Evolutionary conservation across 2,329 filamentous ascomycete genomes (phyloP).

Genomic region (Chrysoporthe austroafricana): DNA sequence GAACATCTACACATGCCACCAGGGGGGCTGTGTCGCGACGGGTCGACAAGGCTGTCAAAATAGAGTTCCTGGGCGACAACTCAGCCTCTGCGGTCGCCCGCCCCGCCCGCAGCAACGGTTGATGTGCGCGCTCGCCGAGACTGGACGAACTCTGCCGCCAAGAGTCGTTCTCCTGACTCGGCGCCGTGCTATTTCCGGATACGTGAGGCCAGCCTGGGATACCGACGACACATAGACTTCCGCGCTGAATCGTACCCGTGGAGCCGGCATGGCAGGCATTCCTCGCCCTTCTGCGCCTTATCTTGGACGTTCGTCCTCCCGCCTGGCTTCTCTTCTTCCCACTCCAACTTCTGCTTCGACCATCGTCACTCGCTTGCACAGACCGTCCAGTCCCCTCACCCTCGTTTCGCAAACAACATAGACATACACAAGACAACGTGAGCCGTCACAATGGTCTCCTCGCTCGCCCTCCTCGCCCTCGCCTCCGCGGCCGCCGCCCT

Average conservation of each 20-base stretch:
- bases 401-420: neutral
- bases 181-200: neutral
- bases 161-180: neutral
- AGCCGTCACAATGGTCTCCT: constrained; percentile 26
- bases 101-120: too few species aligned
- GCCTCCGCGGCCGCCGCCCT: constrained; percentile 27
- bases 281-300: neutral
- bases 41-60: too few species aligned
- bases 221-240: neutral
- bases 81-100: too few species aligned
- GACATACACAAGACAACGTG: neutral
- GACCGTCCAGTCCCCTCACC: neutral
- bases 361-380: constrained; percentile 23
- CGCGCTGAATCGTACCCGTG: neutral
- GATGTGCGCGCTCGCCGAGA: neutral
- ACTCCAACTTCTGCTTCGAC: neutral
- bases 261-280: neutral
- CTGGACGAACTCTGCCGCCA: neutral
- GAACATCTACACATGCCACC: too few species aligned
- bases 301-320: neutral
- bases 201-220: neutral
- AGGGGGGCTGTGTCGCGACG: too few species aligned
- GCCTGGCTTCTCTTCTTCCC: neutral
- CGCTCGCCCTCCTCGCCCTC: constrained; percentile 26
- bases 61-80: too few species aligned